These are phyloP conservation scores for Aspergillus novoparasiticus DNA, from an alignment of 2,329 filamentous ascomycete genomes.

Conservation along the genomic window DNA sequence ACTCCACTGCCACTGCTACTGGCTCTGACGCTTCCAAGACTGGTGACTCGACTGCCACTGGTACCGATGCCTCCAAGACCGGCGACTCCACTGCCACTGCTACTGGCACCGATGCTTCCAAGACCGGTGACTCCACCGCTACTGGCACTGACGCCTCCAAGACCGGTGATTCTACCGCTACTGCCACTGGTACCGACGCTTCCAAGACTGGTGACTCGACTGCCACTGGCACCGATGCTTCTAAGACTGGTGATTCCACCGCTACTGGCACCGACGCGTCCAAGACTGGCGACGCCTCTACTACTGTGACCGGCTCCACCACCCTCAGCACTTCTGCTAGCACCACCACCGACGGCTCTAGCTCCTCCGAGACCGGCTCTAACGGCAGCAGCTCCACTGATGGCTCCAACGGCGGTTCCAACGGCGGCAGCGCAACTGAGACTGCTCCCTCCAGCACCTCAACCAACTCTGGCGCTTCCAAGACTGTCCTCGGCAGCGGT, in stretches of 20 bases:
- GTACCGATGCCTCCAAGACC: slow-evolving; percentile 20
- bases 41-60: slow-evolving; percentile 20
- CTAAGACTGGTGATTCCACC: slow-evolving; percentile 5
- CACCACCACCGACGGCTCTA: slow-evolving; percentile 14
- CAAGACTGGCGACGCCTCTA: neutral
- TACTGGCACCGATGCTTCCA: slow-evolving; percentile 18
- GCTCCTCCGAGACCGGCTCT: slow-evolving; percentile 19
- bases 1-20: slow-evolving; percentile 3
- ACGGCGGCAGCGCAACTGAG: slow-evolving; percentile 2
- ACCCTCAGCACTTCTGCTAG: slow-evolving; percentile 11
- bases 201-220: slow-evolving; percentile 17
- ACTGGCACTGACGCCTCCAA: slow-evolving; percentile 11
- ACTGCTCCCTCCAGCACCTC: slow-evolving; percentile 18
- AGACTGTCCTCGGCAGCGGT: slow-evolving; percentile 34
- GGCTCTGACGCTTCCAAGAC: slow-evolving; percentile 18
- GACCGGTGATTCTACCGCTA: slow-evolving; percentile 8
- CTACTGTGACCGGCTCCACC: slow-evolving; percentile 10
- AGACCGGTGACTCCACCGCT: slow-evolving; percentile 15
- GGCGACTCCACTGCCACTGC: slow-evolving; percentile 8
- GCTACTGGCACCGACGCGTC: slow-evolving; percentile 22
- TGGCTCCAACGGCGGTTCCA: slow-evolving; percentile 17
- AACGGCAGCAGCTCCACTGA: slow-evolving; percentile 17
- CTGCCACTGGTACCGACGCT: slow-evolving; percentile 22
- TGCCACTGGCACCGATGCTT: slow-evolving; percentile 11
- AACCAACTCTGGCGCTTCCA: slow-evolving; percentile 30